These are phyloP conservation scores for Coemansia sp. DNA, from an alignment of 192 early-diverging fungal species.

Conservation along the genomic window DNA sequence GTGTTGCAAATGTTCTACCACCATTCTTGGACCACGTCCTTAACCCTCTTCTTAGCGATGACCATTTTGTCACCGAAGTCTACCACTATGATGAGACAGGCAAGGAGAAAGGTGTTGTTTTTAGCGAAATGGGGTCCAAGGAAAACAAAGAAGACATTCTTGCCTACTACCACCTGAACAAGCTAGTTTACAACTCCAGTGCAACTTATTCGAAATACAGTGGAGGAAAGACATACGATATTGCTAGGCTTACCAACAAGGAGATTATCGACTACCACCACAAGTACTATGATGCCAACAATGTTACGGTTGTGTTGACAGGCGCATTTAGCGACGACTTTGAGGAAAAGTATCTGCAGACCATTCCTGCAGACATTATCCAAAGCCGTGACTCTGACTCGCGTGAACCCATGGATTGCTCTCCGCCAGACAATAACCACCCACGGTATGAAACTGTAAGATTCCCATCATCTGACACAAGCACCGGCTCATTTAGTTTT, in stretches of 20 bases:
- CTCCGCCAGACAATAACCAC: background rate
- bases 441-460: background rate
- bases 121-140: conserved; percentile 70
- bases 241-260: conserved; percentile 69
- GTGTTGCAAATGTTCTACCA: conserved; percentile 70
- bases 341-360: conserved; percentile 36
- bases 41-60: conserved; percentile 67
- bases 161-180: conserved; percentile 16
- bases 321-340: conserved; percentile 55
- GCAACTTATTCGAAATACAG: conserved; percentile 70
- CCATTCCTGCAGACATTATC: conserved; percentile 31
- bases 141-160: conserved; percentile 74
- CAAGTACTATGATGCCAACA: conserved; percentile 70
- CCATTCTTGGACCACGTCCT: conserved; percentile 82
- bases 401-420: conserved; percentile 31
- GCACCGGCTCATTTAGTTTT: conserved; percentile 63
- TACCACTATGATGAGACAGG: conserved; percentile 73
- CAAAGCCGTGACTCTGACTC: conserved; percentile 25
- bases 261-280: conserved; percentile 77
- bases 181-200: conserved; percentile 48
- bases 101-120: conserved; percentile 79
- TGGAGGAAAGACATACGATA: conserved; percentile 74
- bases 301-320: conserved; percentile 67
- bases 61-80: conserved; percentile 79
- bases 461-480: conserved; percentile 67